A percentile compares a stretch with the other conserved stretches of the same genome.
Evolutionary conservation across 495 filamentous ascomycete species (phyloP).

Genomic region (Penicillium soppii): DNA sequence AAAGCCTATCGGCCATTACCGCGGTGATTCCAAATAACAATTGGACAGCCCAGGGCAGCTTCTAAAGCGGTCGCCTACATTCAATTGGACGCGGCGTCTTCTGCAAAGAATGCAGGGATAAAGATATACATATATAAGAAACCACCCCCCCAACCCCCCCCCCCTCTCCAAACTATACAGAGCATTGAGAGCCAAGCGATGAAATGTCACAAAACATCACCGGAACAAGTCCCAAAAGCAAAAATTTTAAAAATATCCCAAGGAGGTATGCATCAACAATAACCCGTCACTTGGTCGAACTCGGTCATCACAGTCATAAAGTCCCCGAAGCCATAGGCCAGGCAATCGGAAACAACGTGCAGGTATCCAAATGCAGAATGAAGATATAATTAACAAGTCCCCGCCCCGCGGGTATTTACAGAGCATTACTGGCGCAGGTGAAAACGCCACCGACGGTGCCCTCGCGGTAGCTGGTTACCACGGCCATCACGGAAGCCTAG

Average conservation of each 20-base stretch:
- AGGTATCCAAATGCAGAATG: neutral
- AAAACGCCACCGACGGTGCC: constrained; percentile 59
- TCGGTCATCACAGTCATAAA: constrained; percentile 2
- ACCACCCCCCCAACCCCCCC: neutral
- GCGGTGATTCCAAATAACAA: constrained; percentile 1
- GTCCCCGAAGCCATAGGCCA: neutral
- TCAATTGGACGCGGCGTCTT: neutral
- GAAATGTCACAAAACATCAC: neutral
- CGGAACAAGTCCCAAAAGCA: neutral
- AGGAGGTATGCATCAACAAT: neutral
- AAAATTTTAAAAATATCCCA: neutral
- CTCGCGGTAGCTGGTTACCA: constrained; percentile 57
- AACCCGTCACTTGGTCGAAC: neutral
- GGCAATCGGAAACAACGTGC: neutral
- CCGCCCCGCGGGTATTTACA: constrained; percentile 29
- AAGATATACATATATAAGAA: neutral
- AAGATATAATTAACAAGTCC: neutral
- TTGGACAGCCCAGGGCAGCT: neutral
- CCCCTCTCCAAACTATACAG: neutral
- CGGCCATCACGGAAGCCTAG: constrained; percentile 60
- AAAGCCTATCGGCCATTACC: neutral
- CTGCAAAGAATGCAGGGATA: neutral
- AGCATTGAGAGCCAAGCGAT: neutral
- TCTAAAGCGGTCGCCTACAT: neutral
- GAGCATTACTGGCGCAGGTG: constrained; percentile 59